Evolutionary conservation across 2,329 filamentous ascomycete genomes (phyloP), one percentile per base, ranked within the genome.

Genomic region (Aspergillus amoenus): DNA sequence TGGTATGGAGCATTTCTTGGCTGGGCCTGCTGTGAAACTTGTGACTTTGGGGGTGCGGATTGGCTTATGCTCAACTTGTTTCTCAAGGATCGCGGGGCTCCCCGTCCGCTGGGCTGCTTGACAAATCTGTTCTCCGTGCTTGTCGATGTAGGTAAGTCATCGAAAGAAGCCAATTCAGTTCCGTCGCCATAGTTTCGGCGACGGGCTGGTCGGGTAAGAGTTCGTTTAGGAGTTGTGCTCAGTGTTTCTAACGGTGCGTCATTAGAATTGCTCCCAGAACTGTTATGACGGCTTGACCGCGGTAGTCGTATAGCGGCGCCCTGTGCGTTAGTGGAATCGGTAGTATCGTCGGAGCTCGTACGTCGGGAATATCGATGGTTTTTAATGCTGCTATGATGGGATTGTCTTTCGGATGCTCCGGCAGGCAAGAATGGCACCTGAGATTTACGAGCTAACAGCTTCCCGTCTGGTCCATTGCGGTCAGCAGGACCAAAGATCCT

Each of bases 71-170:
- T 81, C 43, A 82, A 71, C 59, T 79, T 81, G 59, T 75, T 78
- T 42, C 81, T 77, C 40, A 84, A 68, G 37, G 84, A 82, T 73
- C 88, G 91, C 24, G 88, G 85, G 44, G 83, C 84, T 18, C 88
- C 87, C 53, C 84, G 83, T 46, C 84, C 85, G 40, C 88, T 79
- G 3, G 94, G 93, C 66, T 89, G 86, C 73, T 93, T 95, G 60
- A 92, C 81, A 68, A 86, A 99, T 66, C 86, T 89, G 61, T 87
- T 91, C 75, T 99, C 94, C 13, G 86, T 83, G 59, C 88, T 85
- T 12, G 83, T 86, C 15, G 93, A 97, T 0, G 93, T 97, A 1
- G 93, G 93, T 55, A 99, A 79, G 74, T 99, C 94, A 71, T 99
- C 94, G 71, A 99, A 97, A 2, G 84, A 87, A 65, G 97, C 93